phyloP scores from a whole-genome alignment of 1,139 yeast species.

The Kluyveromyces sp. region DNA sequence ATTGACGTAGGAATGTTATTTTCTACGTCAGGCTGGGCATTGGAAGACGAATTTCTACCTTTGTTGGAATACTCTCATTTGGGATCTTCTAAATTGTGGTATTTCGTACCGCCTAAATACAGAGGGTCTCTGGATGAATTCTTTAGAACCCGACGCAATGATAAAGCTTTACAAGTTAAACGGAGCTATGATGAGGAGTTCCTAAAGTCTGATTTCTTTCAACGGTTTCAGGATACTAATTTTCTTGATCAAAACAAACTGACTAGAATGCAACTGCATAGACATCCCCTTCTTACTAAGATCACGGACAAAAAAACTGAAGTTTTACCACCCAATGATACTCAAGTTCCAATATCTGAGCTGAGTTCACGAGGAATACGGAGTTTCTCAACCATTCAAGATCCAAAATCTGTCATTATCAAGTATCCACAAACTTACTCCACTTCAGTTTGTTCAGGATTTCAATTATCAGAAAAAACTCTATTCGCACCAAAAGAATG shows the following conservation, averaged over 20 bases:
- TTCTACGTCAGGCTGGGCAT: conserved; percentile 65
- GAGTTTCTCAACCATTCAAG: conserved; percentile 43
- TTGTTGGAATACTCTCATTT: conserved; percentile 58
- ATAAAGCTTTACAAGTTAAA: conserved; percentile 8
- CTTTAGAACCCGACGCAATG: conserved; percentile 21
- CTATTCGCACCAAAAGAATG: conserved; percentile 55
- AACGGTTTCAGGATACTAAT: conserved; percentile 21
- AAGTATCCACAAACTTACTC: conserved; percentile 52
- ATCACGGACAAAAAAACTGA: conserved; percentile 12
- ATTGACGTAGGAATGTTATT: conserved; percentile 61
- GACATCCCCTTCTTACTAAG: conserved; percentile 11
- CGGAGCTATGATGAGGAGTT: conserved; percentile 11
- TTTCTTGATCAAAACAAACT: conserved; percentile 16
- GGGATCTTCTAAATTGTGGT: conserved; percentile 74
- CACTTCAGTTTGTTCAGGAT: conserved; percentile 46
- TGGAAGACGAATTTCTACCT: conserved; percentile 72
- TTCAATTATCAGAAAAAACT: conserved; percentile 48
- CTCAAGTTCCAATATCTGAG: conserved; percentile 41
- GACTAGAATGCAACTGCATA: conserved; percentile 13
- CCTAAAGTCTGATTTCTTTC: conserved; percentile 17
- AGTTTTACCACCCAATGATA: conserved; percentile 18
- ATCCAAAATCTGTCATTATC: conserved; percentile 54
- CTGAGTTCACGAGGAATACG: conserved; percentile 44
- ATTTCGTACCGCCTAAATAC: conserved; percentile 65
- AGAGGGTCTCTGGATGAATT: conserved; percentile 55